These are phyloP conservation scores for Diaporthe vexans DNA, from an alignment of 2,329 filamentous ascomycete genomes.

Conservation along the genomic window DNA sequence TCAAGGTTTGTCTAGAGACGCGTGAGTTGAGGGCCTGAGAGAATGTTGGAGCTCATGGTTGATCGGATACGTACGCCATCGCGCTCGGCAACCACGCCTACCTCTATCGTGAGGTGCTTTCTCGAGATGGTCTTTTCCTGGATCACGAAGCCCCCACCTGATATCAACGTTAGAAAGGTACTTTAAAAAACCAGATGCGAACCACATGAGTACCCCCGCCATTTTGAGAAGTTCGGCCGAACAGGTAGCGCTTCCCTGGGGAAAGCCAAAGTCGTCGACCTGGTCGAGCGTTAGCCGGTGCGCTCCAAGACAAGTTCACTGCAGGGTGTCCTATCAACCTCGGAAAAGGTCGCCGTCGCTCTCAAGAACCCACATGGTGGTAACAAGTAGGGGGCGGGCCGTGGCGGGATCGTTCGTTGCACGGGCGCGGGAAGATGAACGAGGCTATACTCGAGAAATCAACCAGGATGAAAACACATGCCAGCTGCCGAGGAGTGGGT, in stretches of 20 bases:
- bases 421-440: not conserved
- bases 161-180: not conserved
- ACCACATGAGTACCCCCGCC: slow-evolving; percentile 54
- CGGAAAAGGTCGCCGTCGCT: slow-evolving; percentile 68
- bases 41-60: slow-evolving; percentile 1
- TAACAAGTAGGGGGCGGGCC: not conserved
- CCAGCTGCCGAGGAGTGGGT: not conserved
- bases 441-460: not conserved
- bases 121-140: slow-evolving; percentile 87
- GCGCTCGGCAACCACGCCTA: slow-evolving; percentile 74
- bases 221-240: slow-evolving; percentile 82
- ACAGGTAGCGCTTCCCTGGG: slow-evolving; percentile 87
- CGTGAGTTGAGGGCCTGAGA: not conserved
- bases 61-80: slow-evolving; percentile 70
- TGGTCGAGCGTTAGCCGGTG: slow-evolving; percentile 49
- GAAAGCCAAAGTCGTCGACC: slow-evolving; percentile 85
- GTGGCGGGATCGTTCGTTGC: not conserved
- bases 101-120: slow-evolving; percentile 85
- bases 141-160: slow-evolving; percentile 78
- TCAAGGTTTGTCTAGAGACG: slow-evolving; percentile 69
- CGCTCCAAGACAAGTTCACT: not conserved
- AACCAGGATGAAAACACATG: not conserved
- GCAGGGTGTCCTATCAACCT: slow-evolving; percentile 50
- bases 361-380: slow-evolving; percentile 75
- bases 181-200: slow-evolving; percentile 33